Evolutionary conservation across 805 yeast genomes (phyloP).

Genomic region (Sungouiella thailandica): DNA sequence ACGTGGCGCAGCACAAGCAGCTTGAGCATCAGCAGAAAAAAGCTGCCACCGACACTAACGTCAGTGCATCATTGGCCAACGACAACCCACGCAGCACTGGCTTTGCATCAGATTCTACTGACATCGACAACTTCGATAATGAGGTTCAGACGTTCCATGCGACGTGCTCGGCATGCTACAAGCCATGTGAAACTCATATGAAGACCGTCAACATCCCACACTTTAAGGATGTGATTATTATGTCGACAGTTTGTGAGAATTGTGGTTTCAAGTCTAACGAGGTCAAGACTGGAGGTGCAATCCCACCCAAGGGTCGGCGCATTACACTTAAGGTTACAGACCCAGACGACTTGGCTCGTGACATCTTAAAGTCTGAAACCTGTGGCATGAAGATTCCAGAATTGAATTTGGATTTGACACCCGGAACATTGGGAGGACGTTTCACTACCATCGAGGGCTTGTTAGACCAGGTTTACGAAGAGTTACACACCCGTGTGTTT

Average conservation of each 20-base stretch:
- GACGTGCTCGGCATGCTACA: slow-evolving; percentile 85
- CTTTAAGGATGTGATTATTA: slow-evolving; percentile 93
- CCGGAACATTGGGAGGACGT: slow-evolving; percentile 97
- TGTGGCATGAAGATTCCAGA: slow-evolving; percentile 86
- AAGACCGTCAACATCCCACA: slow-evolving; percentile 95
- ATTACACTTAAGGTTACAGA: slow-evolving; percentile 75
- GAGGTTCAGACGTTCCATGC: slow-evolving; percentile 94
- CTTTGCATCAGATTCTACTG: slow-evolving; percentile 65
- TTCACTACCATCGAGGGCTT: slow-evolving; percentile 97
- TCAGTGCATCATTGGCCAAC: slow-evolving; percentile 18
- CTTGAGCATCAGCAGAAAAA: slow-evolving; percentile 46
- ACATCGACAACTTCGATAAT: slow-evolving; percentile 77
- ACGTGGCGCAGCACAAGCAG: slow-evolving; percentile 43
- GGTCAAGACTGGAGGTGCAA: slow-evolving; percentile 97
- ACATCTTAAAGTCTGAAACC: slow-evolving; percentile 89
- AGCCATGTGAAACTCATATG: slow-evolving; percentile 89
- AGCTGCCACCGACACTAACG: slow-evolving; percentile 34
- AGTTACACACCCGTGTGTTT: slow-evolving; percentile 79
- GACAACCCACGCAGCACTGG: slow-evolving; percentile 46
- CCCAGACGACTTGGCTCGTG: slow-evolving; percentile 90
- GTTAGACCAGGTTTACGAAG: slow-evolving; percentile 82
- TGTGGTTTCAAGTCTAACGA: slow-evolving; percentile 97
- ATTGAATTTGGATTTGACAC: slow-evolving; percentile 80
- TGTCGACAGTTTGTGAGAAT: slow-evolving; percentile 88
- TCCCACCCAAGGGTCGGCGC: slow-evolving; percentile 79